These are phyloP conservation scores for Excoecaria agallocha DNA, from an alignment of 345 rosid species.

Conservation along the genomic window DNA sequence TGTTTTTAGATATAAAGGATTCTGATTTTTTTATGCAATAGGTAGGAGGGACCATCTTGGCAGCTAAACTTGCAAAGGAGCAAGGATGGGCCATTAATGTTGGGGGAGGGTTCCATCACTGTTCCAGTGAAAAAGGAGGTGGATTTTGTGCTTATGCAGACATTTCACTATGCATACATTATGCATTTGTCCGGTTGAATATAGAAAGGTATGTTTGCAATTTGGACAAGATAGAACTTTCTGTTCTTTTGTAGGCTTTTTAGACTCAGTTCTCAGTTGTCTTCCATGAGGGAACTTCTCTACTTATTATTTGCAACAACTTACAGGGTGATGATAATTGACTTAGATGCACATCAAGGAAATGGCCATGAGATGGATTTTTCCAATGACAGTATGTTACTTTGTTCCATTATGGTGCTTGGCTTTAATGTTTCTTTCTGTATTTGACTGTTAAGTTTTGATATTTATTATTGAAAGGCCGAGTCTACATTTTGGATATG, in stretches of 20 bases:
- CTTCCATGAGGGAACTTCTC: slow-evolving; percentile 5
- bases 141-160: slow-evolving; percentile 96
- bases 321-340: slow-evolving; percentile 88
- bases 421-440: slow-evolving; percentile 11
- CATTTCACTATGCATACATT: slow-evolving; percentile 82
- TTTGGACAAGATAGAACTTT: slow-evolving; percentile 11
- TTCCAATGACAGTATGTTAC: slow-evolving; percentile 56
- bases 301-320: slow-evolving; percentile 21
- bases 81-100: slow-evolving; percentile 93
- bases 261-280: slow-evolving; percentile 1
- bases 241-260: slow-evolving; percentile 7
- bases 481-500: slow-evolving; percentile 85
- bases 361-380: slow-evolving; percentile 96
- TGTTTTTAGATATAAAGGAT: neutral
- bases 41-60: slow-evolving; percentile 94
- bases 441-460: slow-evolving; percentile 17
- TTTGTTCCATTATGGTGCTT: slow-evolving; percentile 9
- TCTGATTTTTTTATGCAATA: slow-evolving; percentile 26
- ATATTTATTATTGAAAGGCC: slow-evolving; percentile 41
- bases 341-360: slow-evolving; percentile 99
- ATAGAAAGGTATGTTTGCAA: slow-evolving; percentile 57
- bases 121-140: slow-evolving; percentile 72
- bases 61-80: slow-evolving; percentile 83
- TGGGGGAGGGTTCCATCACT: slow-evolving; percentile 99
- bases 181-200: slow-evolving; percentile 59